Evolutionary conservation across 2,329 filamentous ascomycete species (phyloP).

Genomic region (Botrytis aclada): DNA sequence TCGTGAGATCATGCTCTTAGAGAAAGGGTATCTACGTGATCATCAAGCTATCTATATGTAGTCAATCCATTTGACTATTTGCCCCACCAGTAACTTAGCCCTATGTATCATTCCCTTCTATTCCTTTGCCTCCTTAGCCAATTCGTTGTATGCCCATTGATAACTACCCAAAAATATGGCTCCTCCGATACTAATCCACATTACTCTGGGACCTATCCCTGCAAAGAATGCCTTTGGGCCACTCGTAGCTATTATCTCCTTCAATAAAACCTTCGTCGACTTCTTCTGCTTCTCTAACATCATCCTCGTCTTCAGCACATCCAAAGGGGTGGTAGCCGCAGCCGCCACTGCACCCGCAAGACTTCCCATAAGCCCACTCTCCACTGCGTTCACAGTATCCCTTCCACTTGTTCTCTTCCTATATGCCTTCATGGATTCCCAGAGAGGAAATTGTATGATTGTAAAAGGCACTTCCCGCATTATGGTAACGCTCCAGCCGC

Average conservation of each 20-base stretch:
- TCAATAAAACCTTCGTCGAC: slow-evolving; percentile 57
- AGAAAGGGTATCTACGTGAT: neutral
- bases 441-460: slow-evolving; percentile 93
- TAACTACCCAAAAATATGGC: slow-evolving; percentile 94
- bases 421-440: slow-evolving; percentile 86
- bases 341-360: slow-evolving; percentile 82
- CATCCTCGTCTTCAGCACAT: slow-evolving; percentile 94
- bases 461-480: slow-evolving; percentile 97
- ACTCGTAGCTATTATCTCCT: slow-evolving; percentile 60
- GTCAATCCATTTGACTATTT: neutral
- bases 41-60: neutral
- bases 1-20: slow-evolving; percentile 4
- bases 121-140: slow-evolving; percentile 40
- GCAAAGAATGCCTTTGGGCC: slow-evolving; percentile 70
- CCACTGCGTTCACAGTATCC: slow-evolving; percentile 60
- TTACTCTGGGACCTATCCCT: slow-evolving; percentile 75
- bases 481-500: slow-evolving; percentile 88
- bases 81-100: neutral
- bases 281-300: slow-evolving; percentile 78
- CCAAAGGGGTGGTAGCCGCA: slow-evolving; percentile 84
- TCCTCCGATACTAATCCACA: slow-evolving; percentile 93
- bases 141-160: slow-evolving; percentile 77
- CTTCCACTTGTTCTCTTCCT: slow-evolving; percentile 46
- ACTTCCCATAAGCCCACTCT: slow-evolving; percentile 83
- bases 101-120: neutral